Evolutionary conservation across 306 rosid genomes (phyloP).

Genomic region (Benincasa hispida): DNA sequence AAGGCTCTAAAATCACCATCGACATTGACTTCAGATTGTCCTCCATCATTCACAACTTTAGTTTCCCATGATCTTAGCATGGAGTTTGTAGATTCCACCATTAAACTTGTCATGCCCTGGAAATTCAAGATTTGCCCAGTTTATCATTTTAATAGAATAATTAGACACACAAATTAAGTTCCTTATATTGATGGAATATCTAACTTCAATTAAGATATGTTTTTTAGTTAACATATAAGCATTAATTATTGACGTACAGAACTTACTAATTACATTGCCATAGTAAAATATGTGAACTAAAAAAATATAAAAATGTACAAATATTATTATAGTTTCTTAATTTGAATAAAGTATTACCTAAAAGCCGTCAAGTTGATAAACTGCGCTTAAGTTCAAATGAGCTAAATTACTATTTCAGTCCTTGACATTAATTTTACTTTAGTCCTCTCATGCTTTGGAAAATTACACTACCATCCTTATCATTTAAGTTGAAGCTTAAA

Average conservation of each 20-base stretch:
- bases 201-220: not conserved
- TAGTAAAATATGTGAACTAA: not conserved
- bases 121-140: not conserved
- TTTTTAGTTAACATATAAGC: not conserved
- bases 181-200: not conserved
- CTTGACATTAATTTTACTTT: not conserved
- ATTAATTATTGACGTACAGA: not conserved
- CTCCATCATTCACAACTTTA: slow-evolving; percentile 32
- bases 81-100: slow-evolving; percentile 40
- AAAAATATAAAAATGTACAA: not conserved
- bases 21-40: slow-evolving; percentile 26
- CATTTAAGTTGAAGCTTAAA: not conserved
- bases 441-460: not conserved
- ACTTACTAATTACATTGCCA: not conserved
- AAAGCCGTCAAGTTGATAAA: not conserved
- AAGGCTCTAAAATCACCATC: slow-evolving; percentile 40
- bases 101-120: slow-evolving; percentile 49
- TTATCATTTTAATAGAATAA: not conserved
- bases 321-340: not conserved
- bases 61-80: slow-evolving; percentile 39
- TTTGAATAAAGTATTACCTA: not conserved
- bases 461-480: not conserved
- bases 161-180: not conserved
- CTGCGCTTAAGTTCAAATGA: not conserved
- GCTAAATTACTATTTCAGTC: not conserved